Base-by-base conservation (phyloP, 2,329 filamentous ascomycete genomes). In the Cryphonectria radicalis region DNA sequence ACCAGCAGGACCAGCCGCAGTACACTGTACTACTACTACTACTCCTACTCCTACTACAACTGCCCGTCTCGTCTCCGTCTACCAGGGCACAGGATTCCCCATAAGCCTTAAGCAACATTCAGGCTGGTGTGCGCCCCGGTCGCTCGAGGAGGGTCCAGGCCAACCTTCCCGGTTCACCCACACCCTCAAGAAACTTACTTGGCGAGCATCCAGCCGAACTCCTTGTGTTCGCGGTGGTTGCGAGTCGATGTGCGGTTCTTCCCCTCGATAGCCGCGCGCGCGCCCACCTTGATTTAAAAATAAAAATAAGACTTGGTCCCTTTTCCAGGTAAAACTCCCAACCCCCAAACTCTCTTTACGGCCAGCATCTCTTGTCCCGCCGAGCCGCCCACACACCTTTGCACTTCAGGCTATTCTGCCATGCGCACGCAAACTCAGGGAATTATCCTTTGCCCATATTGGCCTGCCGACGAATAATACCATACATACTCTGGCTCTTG, bases 331-430 rank as follows among this genome's bases (percentile, higher is more conserved):
- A 17, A 60, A n/a, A 55, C 4, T 72, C 53, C 67, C 60, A 40
- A 71, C 63, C 62, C 67, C 64, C 53, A 59, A 60, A 59, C 35
- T 60, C 53, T 40, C 14, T 35, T 67, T 53, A 40, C 67, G 63
- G 68, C 59, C 65, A 62, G 55, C 66, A 43, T 55, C 57, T 55
- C 63, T 67, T 67, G 35, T 62, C 64, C 70, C 63, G 50, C 67
- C 67, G 63, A 57, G 14, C 42, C 57, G 42, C 59, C 19, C 40
- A 37, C 66, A 55, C 62, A 46, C 53, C 62, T n/a, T 62, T 60
- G 22, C 55, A 72, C 7, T 64, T 60, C 60, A 66, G 70, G 42
- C 62, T 67, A 72, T 55, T 70, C 59, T 69, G 72, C 70, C 72
- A 72, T 73, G 72, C 64, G 67, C 67, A 60, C 28, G 43, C 68